Conservation (phyloP, 441 rosid species). For the Rhodomyrtus psidioides region DNA sequence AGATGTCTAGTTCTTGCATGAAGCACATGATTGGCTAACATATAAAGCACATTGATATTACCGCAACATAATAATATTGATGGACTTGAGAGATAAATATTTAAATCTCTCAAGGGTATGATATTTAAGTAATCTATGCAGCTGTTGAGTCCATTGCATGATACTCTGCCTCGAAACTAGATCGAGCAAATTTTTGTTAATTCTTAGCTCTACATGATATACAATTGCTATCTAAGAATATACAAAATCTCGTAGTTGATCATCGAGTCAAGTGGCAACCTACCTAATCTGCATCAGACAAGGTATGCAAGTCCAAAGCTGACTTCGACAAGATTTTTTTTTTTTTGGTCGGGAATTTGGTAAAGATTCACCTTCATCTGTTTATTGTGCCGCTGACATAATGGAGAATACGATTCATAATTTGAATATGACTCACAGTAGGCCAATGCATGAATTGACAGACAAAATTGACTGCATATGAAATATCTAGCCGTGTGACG, state of each 20-base stretch:
- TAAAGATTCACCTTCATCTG: background rate
- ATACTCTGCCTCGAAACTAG: rapidly evolving
- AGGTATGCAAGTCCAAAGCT: background rate
- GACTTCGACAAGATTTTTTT: background rate
- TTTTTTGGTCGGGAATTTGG: too few relatives aligned
- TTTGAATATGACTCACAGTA: background rate
- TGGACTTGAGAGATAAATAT: background rate
- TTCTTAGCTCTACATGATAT: background rate
- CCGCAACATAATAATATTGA: rapidly evolving
- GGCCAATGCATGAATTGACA: too few relatives aligned
- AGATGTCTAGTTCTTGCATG: rapidly evolving
- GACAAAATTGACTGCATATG: too few relatives aligned
- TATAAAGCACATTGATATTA: background rate
- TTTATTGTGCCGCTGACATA: background rate
- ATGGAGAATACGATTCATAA: background rate
- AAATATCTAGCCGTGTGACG: too few relatives aligned
- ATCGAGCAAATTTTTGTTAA: rapidly evolving
- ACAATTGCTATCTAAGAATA: background rate
- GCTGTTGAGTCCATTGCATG: rapidly evolving
- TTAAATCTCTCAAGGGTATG: background rate
- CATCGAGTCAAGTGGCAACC: background rate
- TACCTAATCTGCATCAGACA: background rate
- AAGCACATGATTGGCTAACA: background rate
- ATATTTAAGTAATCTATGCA: background rate
- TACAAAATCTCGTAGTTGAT: background rate